Percentiles rank a stretch among this genome's conserved stretches.
phyloP scores from a whole-genome alignment of 164 flowering plant genomes.

The Annona squamosa region DNA sequence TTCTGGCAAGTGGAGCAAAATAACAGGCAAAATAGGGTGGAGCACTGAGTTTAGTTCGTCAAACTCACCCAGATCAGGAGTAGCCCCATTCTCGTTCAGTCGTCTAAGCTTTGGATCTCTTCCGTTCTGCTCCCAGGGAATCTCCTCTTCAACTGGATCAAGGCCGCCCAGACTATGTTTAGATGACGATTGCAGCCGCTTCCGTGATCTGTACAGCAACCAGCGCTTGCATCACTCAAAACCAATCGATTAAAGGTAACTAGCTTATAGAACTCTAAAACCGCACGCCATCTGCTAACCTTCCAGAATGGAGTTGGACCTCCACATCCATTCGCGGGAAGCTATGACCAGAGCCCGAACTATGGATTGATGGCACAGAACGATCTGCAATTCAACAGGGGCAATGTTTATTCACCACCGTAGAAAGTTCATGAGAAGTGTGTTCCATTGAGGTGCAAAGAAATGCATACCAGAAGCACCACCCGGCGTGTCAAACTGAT shows the following conservation, averaged over 20 bases:
- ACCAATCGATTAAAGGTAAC: neutral
- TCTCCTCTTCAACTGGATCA: constrained; percentile 67
- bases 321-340: constrained; percentile 30
- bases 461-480: constrained; percentile 39
- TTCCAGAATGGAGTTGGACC: constrained; percentile 29
- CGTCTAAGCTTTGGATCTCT: constrained; percentile 47
- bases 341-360: constrained; percentile 54
- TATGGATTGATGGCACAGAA: constrained; percentile 39
- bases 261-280: neutral
- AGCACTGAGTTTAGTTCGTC: neutral
- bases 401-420: neutral
- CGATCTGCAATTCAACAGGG: constrained; percentile 30
- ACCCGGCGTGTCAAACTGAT: constrained; percentile 41
- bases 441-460: neutral
- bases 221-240: neutral
- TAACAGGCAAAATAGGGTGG: neutral
- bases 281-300: constrained; percentile 32
- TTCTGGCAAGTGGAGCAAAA: neutral
- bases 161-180: constrained; percentile 44
- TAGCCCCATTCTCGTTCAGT: constrained; percentile 32
- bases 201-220: constrained; percentile 34
- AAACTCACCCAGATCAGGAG: constrained; percentile 49
- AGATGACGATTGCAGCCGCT: constrained; percentile 45
- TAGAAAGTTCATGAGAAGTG: neutral
- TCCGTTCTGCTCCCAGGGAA: constrained; percentile 19